Conservation (phyloP, 495 filamentous ascomycete species). For the Podospora australis region DNA sequence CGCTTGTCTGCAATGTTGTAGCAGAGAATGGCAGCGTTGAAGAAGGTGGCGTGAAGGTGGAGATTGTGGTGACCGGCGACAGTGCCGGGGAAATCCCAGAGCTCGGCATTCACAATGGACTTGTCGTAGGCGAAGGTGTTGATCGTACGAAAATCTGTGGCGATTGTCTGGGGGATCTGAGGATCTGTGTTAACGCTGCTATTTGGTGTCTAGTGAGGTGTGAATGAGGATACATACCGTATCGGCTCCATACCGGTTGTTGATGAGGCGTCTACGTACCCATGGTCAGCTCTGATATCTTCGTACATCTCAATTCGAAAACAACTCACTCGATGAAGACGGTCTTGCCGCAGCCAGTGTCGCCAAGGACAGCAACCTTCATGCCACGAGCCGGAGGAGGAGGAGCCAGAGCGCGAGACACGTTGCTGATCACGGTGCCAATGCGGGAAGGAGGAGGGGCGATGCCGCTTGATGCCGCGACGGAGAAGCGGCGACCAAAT, state of each 20-base stretch:
- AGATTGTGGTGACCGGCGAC: not conserved
- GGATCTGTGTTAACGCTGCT: too few species aligned
- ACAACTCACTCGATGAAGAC: conserved; percentile 14
- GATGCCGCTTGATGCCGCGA: too few species aligned
- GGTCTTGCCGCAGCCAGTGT: conserved; percentile 20
- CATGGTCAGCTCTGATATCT: conserved; percentile 2
- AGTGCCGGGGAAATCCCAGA: conserved; percentile 27
- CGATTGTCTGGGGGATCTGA: conserved; percentile 4
- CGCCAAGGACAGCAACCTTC: conserved; percentile 20
- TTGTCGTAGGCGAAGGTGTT: conserved; percentile 4
- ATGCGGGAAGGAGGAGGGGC: not conserved
- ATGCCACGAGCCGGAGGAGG: conserved; percentile 7
- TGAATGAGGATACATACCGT: too few species aligned
- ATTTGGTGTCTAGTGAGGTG: too few species aligned
- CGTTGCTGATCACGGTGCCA: not conserved
- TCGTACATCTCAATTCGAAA: not conserved
- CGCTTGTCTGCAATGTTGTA: conserved; percentile 18
- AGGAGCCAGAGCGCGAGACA: conserved; percentile 2
- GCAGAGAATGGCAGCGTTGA: conserved; percentile 27
- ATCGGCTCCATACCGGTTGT: too few species aligned
- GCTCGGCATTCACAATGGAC: conserved; percentile 14
- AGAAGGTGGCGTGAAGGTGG: conserved; percentile 15
- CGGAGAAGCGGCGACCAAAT: too few species aligned
- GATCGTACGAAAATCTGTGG: conserved; percentile 13
- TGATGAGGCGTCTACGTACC: conserved; percentile 6